These are phyloP conservation scores for Rutstroemia sp. DNA, from an alignment of 2,329 filamentous ascomycete genomes.

Conservation along the genomic window DNA sequence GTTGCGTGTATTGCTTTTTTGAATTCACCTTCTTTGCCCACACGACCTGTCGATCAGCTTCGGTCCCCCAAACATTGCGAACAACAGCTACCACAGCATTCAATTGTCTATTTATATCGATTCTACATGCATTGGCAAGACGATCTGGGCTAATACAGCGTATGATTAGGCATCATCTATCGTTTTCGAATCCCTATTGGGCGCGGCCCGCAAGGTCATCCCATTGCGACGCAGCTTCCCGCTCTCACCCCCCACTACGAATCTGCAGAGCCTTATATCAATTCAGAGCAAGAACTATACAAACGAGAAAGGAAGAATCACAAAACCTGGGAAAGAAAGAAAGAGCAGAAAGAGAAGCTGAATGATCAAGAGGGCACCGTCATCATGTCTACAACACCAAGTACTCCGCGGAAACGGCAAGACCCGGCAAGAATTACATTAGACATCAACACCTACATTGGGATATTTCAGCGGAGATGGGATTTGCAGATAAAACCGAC, in stretches of 20 bases:
- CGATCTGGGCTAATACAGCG: not conserved
- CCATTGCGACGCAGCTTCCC: not conserved
- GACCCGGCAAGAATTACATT: not conserved
- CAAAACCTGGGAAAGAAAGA: not conserved
- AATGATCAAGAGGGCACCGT: not conserved
- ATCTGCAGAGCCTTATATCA: not conserved
- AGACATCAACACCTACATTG: not conserved
- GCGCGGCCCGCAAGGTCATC: not conserved
- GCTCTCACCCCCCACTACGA: not conserved
- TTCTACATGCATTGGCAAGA: too few relatives aligned
- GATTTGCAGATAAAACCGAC: not conserved
- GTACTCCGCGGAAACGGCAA: not conserved
- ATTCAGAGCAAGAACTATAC: not conserved
- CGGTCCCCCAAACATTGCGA: too few relatives aligned
- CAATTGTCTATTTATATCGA: too few relatives aligned
- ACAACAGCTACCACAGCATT: too few relatives aligned
- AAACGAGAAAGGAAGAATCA: not conserved
- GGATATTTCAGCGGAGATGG: not conserved
- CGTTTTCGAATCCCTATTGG: not conserved
- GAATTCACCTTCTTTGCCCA: too few relatives aligned
- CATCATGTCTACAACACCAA: not conserved
- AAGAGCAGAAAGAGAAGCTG: not conserved
- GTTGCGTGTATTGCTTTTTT: not conserved
- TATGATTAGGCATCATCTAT: not conserved
- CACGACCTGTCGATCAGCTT: too few relatives aligned